Evolutionary conservation across 495 filamentous ascomycete species (phyloP).

Genomic region (Choiromyces venosus): DNA sequence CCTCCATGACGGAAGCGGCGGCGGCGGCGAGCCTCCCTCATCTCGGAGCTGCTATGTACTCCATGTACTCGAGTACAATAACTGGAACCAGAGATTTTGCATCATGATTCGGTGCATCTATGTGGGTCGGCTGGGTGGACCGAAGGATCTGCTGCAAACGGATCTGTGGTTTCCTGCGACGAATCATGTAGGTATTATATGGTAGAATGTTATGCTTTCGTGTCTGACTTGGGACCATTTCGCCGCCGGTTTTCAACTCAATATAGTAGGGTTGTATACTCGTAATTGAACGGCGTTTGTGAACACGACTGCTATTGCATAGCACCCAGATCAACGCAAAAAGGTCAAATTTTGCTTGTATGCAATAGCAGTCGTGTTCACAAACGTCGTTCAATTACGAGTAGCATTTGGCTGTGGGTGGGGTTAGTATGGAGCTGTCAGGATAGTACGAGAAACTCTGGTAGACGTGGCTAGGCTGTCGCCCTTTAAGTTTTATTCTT

Average conservation of each 20-base stretch:
- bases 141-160: constrained; percentile 1
- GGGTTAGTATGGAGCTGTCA: not conserved
- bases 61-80: not conserved
- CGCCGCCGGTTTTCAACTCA: not conserved
- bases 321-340: no score
- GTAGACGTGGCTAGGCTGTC: not conserved
- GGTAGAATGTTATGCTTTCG: not conserved
- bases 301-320: no score
- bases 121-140: not conserved
- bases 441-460: not conserved
- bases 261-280: not conserved
- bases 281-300: no score
- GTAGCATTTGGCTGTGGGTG: not conserved
- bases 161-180: not conserved
- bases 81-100: not conserved
- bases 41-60: not conserved
- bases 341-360: no score
- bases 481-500: not conserved
- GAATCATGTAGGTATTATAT: not conserved
- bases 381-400: no score
- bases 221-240: not conserved
- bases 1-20: not conserved
- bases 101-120: not conserved
- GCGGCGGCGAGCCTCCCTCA: not conserved
- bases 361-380: no score